phyloP scores from a whole-genome alignment of 1,284 basidiomycete species.

The Heterobasidion irregulare region DNA sequence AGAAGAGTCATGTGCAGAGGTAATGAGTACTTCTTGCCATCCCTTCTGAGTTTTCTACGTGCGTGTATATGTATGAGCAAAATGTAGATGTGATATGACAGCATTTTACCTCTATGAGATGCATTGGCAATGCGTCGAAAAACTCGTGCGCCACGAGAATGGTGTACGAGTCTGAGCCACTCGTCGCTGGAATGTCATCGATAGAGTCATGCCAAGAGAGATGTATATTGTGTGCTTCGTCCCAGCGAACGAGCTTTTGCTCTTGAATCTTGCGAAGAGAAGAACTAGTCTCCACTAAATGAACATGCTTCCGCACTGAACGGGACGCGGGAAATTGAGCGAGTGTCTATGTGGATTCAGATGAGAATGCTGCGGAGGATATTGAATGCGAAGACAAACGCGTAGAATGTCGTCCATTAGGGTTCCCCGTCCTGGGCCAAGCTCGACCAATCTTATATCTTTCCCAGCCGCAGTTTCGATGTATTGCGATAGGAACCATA shows the following conservation, averaged over 20 bases:
- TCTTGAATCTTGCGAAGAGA: constrained; percentile 62
- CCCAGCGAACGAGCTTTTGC: constrained; percentile 34
- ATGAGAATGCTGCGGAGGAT: constrained; percentile 9
- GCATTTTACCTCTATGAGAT: constrained; percentile 70
- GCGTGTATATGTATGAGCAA: constrained; percentile 1
- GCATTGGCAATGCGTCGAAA: constrained; percentile 94
- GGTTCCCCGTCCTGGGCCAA: constrained; percentile 93
- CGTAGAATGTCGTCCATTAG: constrained; percentile 88
- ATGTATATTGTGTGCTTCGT: constrained; percentile 21
- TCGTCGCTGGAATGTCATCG: constrained; percentile 45
- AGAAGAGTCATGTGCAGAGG: constrained; percentile 25
- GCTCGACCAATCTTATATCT: constrained; percentile 74
- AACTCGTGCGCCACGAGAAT: constrained; percentile 95
- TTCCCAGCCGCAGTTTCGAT: constrained; percentile 42
- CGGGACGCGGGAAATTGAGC: constrained; percentile 37
- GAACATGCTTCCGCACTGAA: constrained; percentile 43
- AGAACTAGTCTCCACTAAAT: constrained; percentile 78
- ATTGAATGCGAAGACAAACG: constrained; percentile 34
- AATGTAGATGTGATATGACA: not conserved
- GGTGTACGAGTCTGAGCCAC: constrained; percentile 57
- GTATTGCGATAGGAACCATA: constrained; percentile 87
- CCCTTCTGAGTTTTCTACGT: constrained; percentile 67
- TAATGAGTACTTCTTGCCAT: constrained; percentile 85
- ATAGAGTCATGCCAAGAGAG: constrained; percentile 74
- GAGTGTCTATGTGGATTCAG: constrained; percentile 39